Evolutionary conservation across 1,284 basidiomycete genomes (phyloP), one percentile per base, ranked within the genome.

Genomic region (Cryptococcus jaspeensis): DNA sequence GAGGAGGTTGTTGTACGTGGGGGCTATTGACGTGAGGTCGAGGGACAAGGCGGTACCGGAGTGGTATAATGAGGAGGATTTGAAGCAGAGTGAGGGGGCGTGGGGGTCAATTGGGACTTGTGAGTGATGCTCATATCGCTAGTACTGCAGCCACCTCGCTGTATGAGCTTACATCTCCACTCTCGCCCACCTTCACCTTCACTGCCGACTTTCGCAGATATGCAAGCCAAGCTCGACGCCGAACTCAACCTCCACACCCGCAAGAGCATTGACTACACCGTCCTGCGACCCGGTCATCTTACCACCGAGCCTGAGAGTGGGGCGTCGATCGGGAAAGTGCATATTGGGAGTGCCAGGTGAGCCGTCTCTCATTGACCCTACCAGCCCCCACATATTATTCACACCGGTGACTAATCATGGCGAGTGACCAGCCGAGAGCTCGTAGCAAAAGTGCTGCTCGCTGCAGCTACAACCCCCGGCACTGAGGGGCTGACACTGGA

Each of bases 161-260:
- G 44, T 23, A 46, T 46, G 22, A 25, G 15, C 13, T 41, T 37
- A 8, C 28, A 39, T 39, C 38, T 32, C 11, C 12, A 36, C 5
- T 25, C 28, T 15, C 52, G 5, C 15, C 36, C 40, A 22, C 25
- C 16, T 12, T 23, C 39, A 49, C 15, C 43, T 12, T 18, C 32
- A 9, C 22, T 41, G 20, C 16, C 41, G 22, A 35, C 37, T 25
- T 6, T n/a, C 23, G 61, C 69, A 51, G 87, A 87, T 66, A 80
- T 85, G 74, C 77, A 85, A 53, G 84, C 82, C 72, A 89, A 89
- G 68, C 84, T 85, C 70, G 82, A 85, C 58, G 87, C 87, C 5
- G 87, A 90, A 74, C 82, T 84, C 68, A 82, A 86, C 62, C 82
- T 90, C 7, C 80, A 80, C 22, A 69, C 76, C 44, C 81, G 86